Percentiles rank a stretch among this genome's conserved stretches.
phyloP scores from a whole-genome alignment of 805 yeast species.

The Starmerella stigmatis region DNA sequence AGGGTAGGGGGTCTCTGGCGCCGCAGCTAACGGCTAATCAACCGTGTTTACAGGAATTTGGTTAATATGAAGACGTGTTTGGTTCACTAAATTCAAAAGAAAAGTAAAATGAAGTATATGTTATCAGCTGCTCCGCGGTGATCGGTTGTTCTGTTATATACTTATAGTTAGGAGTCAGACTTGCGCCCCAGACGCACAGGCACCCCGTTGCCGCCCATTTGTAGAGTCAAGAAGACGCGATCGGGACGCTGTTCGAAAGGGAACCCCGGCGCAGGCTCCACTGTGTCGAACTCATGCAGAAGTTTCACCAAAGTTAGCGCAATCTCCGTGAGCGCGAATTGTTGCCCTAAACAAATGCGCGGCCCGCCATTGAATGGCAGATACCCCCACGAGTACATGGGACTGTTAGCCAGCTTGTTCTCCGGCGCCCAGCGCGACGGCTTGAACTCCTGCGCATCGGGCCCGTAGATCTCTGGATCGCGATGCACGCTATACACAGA shows the following conservation, averaged over 20 bases:
- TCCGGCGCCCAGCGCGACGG: slow-evolving; percentile 39
- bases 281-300: slow-evolving; percentile 26
- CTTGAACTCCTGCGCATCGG: slow-evolving; percentile 33
- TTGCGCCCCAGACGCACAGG: slow-evolving; percentile 11
- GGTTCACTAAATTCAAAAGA: no score
- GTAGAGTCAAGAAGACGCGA: slow-evolving; percentile 10
- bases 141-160: no score
- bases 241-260: not conserved
- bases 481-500: slow-evolving; percentile 35
- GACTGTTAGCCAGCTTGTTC: slow-evolving; percentile 19
- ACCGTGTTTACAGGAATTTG: no score
- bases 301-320: slow-evolving; percentile 36
- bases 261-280: slow-evolving; percentile 15
- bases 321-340: slow-evolving; percentile 42
- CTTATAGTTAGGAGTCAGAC: no score
- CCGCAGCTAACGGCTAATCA: no score
- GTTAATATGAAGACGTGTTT: no score
- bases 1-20: no score
- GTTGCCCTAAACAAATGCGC: slow-evolving; percentile 42
- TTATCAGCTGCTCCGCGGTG: no score
- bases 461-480: slow-evolving; percentile 32
- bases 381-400: slow-evolving; percentile 36
- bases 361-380: slow-evolving; percentile 44
- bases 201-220: slow-evolving; percentile 14
- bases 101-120: no score